These are phyloP conservation scores for Aureobasidium sp. DNA, from an alignment of 2,329 filamentous ascomycete species.

Conservation along the genomic window DNA sequence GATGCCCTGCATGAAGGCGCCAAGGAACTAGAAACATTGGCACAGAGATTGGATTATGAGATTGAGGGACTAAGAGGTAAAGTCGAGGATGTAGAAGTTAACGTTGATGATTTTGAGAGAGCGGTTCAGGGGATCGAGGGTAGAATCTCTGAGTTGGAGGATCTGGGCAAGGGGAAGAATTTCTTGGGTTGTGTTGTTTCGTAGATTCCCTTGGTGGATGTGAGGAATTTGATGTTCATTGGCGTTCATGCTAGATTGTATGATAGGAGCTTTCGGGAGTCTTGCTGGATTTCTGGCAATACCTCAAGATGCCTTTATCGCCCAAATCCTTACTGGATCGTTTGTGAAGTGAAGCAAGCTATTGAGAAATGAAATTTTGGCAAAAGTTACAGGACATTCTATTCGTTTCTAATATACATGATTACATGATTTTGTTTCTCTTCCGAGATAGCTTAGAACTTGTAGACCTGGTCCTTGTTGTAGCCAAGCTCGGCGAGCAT, in stretches of 20 bases:
- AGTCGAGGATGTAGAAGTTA: conserved; percentile 80
- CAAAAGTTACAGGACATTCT: not conserved
- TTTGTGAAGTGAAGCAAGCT: not conserved
- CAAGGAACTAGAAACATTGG: conserved; percentile 71
- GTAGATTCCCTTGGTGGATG: not conserved
- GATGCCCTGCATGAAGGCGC: conserved; percentile 61
- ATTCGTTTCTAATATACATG: conserved; percentile 9
- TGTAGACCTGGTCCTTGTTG: conserved; percentile 85
- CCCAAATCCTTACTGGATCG: not conserved
- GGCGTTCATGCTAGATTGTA: not conserved
- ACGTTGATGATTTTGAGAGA: conserved; percentile 68
- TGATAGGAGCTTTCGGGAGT: not conserved
- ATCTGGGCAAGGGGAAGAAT: conserved; percentile 34
- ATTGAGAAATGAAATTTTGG: not conserved
- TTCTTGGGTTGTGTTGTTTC: conserved; percentile 23
- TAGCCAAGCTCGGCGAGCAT: conserved; percentile 79
- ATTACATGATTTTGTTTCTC: not conserved
- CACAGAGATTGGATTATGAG: conserved; percentile 87
- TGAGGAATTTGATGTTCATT: not conserved
- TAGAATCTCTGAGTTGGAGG: conserved; percentile 48
- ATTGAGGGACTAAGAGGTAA: conserved; percentile 71
- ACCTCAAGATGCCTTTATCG: too few relatives aligned
- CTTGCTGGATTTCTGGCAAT: too few relatives aligned
- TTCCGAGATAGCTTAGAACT: conserved; percentile 57
- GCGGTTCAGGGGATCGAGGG: conserved; percentile 54